These are phyloP conservation scores for Adansonia grandidieri DNA, from an alignment of 441 rosid genomes.

Conservation along the genomic window DNA sequence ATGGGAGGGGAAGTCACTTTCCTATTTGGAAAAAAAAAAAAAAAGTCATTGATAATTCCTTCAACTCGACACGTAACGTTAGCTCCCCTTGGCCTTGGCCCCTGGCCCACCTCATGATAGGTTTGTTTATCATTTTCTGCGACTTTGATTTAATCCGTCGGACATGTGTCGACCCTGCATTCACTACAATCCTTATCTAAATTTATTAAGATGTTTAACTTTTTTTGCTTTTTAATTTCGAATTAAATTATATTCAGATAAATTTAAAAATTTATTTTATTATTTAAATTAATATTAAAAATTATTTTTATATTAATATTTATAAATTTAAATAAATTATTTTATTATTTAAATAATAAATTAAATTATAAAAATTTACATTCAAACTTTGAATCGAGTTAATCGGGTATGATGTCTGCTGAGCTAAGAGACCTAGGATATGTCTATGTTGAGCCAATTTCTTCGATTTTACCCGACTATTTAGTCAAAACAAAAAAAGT, in stretches of 20 bases:
- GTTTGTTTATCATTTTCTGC: not conserved
- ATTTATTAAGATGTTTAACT: not conserved
- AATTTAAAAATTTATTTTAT: too few relatives aligned
- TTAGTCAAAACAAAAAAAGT: not conserved
- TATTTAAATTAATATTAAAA: too few relatives aligned
- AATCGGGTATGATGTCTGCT: too few relatives aligned
- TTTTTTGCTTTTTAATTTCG: too few relatives aligned
- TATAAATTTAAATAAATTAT: too few relatives aligned
- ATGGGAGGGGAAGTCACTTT: constrained; percentile 20
- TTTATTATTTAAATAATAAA: too few relatives aligned
- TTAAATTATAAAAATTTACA: too few relatives aligned
- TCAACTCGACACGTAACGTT: not conserved
- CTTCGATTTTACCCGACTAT: not conserved
- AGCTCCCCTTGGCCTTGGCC: too few relatives aligned
- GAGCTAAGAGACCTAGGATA: too few relatives aligned
- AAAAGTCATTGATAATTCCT: not conserved
- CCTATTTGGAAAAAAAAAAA: not conserved
- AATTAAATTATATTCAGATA: too few relatives aligned
- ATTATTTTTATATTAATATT: too few relatives aligned
- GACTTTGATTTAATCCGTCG: not conserved
- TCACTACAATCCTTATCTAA: not conserved
- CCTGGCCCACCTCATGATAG: not conserved
- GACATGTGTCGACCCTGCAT: not conserved
- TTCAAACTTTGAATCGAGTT: too few relatives aligned
- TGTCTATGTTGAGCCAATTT: not conserved